Evolutionary conservation across 2,329 filamentous ascomycete species (phyloP), one percentile per base, ranked within the genome.

Genomic region (Calycina herbarum): DNA sequence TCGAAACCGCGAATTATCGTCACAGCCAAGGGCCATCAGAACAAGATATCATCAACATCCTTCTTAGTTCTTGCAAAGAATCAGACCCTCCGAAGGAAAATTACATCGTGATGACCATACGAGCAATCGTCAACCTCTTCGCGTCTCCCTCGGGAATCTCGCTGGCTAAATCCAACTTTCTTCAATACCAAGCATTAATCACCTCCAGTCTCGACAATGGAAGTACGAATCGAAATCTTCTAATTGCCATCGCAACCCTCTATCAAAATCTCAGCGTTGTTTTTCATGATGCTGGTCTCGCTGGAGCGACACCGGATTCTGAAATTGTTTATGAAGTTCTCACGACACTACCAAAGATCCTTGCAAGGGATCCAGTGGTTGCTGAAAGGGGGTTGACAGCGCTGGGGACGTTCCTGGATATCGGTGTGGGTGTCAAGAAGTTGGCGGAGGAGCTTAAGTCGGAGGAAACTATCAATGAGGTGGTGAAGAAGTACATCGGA

Each of bases 261-360:
- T 89, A 90, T 66, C 89, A 98, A 75, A 98, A 99, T 78, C 90
- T 91, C 69, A 84, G 93, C 0, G 92, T 97, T 0, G 83, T 94
- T 11, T 84, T 92, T 5, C 85, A 83, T 8, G 77, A 78, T 4
- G 56, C 68, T 29, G 58, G 59, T 5, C 59, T 64, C 20, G 10
- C 27, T 20, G 48, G 20, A 54, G 20, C n/a, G 4, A 38, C 64
- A 5, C 54, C 67, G 1, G 59, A 68, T 38, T 82, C 84, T 7
- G 76, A 79, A 45, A 80, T 82, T 51, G 76, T 75, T 15, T 68
- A 77, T 75, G 81, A 60, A 76, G 83, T 77, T 76, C 75, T 92
- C 1, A 82, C 86, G 35, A 82, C 89, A 5, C 77, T 94, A 0
- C 84, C 84, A 1, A 82, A 83, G 64, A 83, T 94, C 0, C 78